These are phyloP conservation scores for Fennellomyces sp. DNA, from an alignment of 371 early-diverging fungal species.

Conservation along the genomic window DNA sequence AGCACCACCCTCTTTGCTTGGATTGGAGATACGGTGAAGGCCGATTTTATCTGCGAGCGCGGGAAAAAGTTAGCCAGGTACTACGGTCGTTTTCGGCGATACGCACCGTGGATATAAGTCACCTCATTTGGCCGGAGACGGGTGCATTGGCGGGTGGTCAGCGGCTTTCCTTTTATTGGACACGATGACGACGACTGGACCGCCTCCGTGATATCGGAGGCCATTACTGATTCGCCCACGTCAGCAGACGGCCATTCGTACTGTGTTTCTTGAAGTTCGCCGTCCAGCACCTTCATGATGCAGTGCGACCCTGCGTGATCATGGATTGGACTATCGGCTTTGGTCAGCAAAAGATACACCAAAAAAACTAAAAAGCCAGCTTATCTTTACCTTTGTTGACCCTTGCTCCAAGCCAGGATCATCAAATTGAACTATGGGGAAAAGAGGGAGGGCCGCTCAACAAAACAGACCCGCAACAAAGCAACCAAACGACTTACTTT, in stretches of 20 bases:
- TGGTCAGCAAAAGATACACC: conserved; percentile 3
- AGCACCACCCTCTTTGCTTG: conserved; percentile 57
- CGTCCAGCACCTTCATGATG: conserved; percentile 91
- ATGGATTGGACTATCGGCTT: conserved; percentile 79
- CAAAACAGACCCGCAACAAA: neutral
- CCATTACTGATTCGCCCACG: conserved; percentile 9
- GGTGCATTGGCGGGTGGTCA: conserved; percentile 35
- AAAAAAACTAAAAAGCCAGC: neutral
- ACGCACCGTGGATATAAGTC: conserved; percentile 86
- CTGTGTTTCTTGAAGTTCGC: conserved; percentile 79
- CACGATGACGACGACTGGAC: conserved; percentile 4
- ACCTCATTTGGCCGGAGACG: conserved; percentile 66
- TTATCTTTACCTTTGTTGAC: conserved; percentile 63
- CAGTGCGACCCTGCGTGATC: conserved; percentile 95
- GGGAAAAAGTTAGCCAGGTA: neutral
- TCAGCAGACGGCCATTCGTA: conserved; percentile 74
- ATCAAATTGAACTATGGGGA: conserved; percentile 80
- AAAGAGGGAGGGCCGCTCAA: neutral
- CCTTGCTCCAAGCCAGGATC: conserved; percentile 88
- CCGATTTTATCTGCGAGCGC: conserved; percentile 74
- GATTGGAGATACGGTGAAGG: conserved; percentile 86
- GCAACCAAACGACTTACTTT: conserved; percentile 39
- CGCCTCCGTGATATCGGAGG: conserved; percentile 26
- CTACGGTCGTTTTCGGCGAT: no score
- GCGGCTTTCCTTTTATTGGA: conserved; percentile 17